These are phyloP conservation scores for Roridomyces roridus DNA, from an alignment of 768 basidiomycete species.

Conservation along the genomic window DNA sequence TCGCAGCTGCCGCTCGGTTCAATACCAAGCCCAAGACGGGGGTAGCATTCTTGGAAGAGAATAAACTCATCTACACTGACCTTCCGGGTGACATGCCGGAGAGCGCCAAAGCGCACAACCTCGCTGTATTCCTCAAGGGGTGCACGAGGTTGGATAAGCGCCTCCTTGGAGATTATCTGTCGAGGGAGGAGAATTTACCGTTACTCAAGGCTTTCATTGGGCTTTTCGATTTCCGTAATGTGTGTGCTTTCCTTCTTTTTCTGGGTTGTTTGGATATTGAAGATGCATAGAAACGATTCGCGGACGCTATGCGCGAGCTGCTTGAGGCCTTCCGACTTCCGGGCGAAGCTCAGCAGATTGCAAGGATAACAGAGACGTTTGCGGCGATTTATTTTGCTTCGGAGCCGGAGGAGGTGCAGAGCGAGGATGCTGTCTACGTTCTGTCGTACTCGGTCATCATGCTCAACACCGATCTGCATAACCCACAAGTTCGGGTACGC, in stretches of 20 bases:
- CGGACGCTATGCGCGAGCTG: slow-evolving; percentile 95
- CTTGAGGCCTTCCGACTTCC: slow-evolving; percentile 94
- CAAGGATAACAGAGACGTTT: slow-evolving; percentile 93
- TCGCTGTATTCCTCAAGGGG: slow-evolving; percentile 87
- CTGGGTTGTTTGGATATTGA: neutral
- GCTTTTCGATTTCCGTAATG: slow-evolving; percentile 89
- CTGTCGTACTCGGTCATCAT: slow-evolving; percentile 95
- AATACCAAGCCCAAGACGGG: slow-evolving; percentile 94
- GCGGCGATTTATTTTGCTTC: slow-evolving; percentile 90
- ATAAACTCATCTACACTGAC: slow-evolving; percentile 83
- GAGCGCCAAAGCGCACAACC: slow-evolving; percentile 56
- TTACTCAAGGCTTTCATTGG: slow-evolving; percentile 86
- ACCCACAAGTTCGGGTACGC: slow-evolving; percentile 87
- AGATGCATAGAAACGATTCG: slow-evolving; percentile 80
- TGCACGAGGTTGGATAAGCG: slow-evolving; percentile 91
- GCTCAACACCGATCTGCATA: slow-evolving; percentile 98
- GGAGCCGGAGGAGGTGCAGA: slow-evolving; percentile 86
- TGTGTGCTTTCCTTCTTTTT: slow-evolving; percentile 43
- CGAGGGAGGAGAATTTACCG: slow-evolving; percentile 85
- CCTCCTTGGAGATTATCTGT: slow-evolving; percentile 91
- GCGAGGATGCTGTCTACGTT: slow-evolving; percentile 92
- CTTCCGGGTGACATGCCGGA: slow-evolving; percentile 57
- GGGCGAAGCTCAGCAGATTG: slow-evolving; percentile 94
- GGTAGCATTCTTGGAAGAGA: slow-evolving; percentile 89
- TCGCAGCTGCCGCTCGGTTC: slow-evolving; percentile 85